Percentiles rank a stretch among this genome's conserved stretches.
Evolutionary conservation across 1,284 basidiomycete species (phyloP).

Genomic region (Lignosus rhinocerotis): DNA sequence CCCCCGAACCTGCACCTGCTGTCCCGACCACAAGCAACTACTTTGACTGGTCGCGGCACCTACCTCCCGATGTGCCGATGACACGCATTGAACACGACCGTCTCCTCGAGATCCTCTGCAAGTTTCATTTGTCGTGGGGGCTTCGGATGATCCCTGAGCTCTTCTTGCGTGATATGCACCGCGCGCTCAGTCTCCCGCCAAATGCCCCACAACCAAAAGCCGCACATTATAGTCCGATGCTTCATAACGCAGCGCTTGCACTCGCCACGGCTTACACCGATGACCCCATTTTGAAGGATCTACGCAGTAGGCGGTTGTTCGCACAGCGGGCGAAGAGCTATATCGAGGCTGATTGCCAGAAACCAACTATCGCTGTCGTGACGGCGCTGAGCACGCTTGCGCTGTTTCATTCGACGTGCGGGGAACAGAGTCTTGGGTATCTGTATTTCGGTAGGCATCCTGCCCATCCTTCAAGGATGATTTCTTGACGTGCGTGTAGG

Average conservation of each 20-base stretch:
- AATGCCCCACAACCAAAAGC: conserved; percentile 46
- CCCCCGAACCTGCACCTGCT: conserved; percentile 13
- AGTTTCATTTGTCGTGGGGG: conserved; percentile 63
- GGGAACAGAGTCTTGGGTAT: conserved; percentile 58
- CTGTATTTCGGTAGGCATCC: conserved; percentile 50
- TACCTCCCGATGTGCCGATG: conserved; percentile 48
- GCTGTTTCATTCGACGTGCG: conserved; percentile 56
- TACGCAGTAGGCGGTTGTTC: conserved; percentile 48
- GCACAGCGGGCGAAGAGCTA: conserved; percentile 54
- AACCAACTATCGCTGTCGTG: conserved; percentile 59
- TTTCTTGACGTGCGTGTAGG: conserved; percentile 34
- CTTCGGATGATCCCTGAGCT: conserved; percentile 43
- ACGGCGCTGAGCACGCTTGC: conserved; percentile 58
- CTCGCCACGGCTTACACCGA: conserved; percentile 61
- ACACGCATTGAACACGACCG: conserved; percentile 53
- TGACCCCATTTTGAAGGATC: conserved; percentile 48
- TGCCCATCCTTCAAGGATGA: background rate
- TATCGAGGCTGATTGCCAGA: conserved; percentile 57
- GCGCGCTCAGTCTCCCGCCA: conserved; percentile 47
- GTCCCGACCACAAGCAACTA: conserved; percentile 31
- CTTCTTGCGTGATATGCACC: conserved; percentile 63
- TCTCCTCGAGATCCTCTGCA: conserved; percentile 58
- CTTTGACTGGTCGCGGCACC: conserved; percentile 58
- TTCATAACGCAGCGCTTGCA: conserved; percentile 67
- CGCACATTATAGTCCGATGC: conserved; percentile 68